These are phyloP conservation scores for Hanseniaspora nectarophila DNA, from an alignment of 805 yeast species.

Conservation along the genomic window DNA sequence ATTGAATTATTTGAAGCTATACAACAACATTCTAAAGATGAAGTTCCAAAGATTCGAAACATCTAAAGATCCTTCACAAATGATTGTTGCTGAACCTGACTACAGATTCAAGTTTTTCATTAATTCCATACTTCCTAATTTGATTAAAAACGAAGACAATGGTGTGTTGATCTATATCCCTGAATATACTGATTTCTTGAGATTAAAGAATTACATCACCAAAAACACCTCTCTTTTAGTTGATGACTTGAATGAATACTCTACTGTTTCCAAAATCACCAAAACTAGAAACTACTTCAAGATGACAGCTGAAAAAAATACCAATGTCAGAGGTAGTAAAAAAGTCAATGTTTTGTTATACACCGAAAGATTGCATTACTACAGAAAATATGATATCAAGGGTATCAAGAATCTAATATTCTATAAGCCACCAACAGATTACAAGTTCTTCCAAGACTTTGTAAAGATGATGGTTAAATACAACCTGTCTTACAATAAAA, in stretches of 20 bases:
- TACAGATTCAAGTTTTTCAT: conserved; percentile 72
- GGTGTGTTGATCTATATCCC: conserved; percentile 79
- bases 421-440: conserved; percentile 77
- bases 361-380: conserved; percentile 89
- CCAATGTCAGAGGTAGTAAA: conserved; percentile 21
- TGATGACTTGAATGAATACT: conserved; percentile 72
- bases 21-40: conserved; percentile 42
- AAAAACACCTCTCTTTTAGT: conserved; percentile 52
- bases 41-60: conserved; percentile 58
- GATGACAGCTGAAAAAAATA: conserved; percentile 8
- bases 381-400: conserved; percentile 67
- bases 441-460: conserved; percentile 68
- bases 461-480: conserved; percentile 54
- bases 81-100: conserved; percentile 52
- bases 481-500: conserved; percentile 39
- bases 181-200: conserved; percentile 70
- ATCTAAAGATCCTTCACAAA: conserved; percentile 8
- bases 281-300: conserved; percentile 56
- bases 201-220: conserved; percentile 53
- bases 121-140: conserved; percentile 59
- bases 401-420: conserved; percentile 77
- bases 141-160: conserved; percentile 44
- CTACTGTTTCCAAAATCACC: conserved; percentile 57
- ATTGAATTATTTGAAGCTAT: conserved; percentile 32
- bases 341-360: conserved; percentile 63